Conservation (phyloP, 2,329 filamentous ascomycete species). For the Ascosphaera acerosa region DNA sequence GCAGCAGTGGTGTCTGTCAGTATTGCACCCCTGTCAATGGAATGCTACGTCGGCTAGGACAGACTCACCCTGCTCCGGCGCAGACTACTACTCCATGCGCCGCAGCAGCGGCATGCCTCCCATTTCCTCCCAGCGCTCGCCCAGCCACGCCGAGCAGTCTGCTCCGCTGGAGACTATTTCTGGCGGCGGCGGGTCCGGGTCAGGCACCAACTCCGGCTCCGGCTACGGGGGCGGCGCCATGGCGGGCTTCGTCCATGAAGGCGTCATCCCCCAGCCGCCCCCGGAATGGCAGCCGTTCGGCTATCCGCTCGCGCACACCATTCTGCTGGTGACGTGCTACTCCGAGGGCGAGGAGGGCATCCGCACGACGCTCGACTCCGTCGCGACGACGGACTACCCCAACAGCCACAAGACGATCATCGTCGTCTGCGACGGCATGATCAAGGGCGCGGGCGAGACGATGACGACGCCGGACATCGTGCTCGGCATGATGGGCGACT, state of each 20-base stretch:
- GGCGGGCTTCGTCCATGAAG: constrained; percentile 85
- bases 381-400: constrained; percentile 93
- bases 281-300: constrained; percentile 95
- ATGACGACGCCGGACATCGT: constrained; percentile 75
- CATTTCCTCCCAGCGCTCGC: constrained; percentile 23
- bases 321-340: constrained; percentile 77
- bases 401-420: constrained; percentile 97
- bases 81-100: constrained; percentile 16
- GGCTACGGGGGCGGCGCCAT: too few species aligned
- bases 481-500: constrained; percentile 84
- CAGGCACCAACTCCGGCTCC: too few species aligned
- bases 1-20: too few species aligned
- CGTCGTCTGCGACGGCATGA: constrained; percentile 89
- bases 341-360: constrained; percentile 87
- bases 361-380: constrained; percentile 80
- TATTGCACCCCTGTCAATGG: too few species aligned
- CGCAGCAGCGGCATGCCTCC: constrained; percentile 36
- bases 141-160: constrained; percentile 39
- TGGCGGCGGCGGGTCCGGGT: too few species aligned
- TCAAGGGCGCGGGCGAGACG: constrained; percentile 80
- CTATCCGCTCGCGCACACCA: constrained; percentile 75
- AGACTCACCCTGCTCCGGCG: too few species aligned
- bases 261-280: constrained; percentile 85
- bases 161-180: too few species aligned
- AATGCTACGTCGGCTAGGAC: too few species aligned